phyloP scores from a whole-genome alignment of 768 basidiomycete species.

The Lactarius hengduanensis region DNA sequence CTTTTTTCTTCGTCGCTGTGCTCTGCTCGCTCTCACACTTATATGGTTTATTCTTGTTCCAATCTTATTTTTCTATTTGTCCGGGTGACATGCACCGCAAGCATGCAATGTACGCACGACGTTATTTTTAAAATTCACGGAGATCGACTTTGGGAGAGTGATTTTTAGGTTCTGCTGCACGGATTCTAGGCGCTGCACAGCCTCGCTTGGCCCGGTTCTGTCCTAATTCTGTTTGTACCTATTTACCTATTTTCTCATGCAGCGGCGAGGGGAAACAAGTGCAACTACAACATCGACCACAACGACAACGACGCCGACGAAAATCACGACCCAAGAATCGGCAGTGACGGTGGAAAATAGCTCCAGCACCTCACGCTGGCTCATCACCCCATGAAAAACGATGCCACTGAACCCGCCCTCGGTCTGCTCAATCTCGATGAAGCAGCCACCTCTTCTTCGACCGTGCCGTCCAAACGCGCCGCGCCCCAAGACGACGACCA shows the following conservation, averaged over 20 bases:
- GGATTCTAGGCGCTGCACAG: not conserved
- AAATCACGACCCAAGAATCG: constrained; percentile 5
- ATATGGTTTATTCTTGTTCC: not conserved
- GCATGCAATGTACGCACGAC: no score
- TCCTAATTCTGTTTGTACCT: constrained; percentile 12
- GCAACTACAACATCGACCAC: not conserved
- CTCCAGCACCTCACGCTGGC: not conserved
- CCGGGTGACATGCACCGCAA: not conserved
- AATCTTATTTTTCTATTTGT: not conserved
- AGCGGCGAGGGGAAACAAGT: not conserved
- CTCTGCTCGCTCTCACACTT: not conserved
- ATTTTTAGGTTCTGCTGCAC: no score
- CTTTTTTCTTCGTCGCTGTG: constrained; percentile 4
- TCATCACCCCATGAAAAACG: constrained; percentile 43
- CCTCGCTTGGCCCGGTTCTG: not conserved
- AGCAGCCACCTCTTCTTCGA: constrained; percentile 36
- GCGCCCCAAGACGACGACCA: constrained; percentile 29
- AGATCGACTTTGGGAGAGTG: no score
- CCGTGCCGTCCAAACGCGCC: constrained; percentile 44
- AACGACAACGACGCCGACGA: constrained; percentile 5
- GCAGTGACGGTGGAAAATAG: constrained; percentile 9
- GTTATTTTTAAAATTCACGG: not conserved
- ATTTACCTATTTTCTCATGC: constrained; percentile 18
- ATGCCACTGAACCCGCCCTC: constrained; percentile 59
- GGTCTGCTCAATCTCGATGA: constrained; percentile 53